Evolutionary conservation across 148 eudicot genomes (phyloP).

Genomic region (Rhododendron ovatum): DNA sequence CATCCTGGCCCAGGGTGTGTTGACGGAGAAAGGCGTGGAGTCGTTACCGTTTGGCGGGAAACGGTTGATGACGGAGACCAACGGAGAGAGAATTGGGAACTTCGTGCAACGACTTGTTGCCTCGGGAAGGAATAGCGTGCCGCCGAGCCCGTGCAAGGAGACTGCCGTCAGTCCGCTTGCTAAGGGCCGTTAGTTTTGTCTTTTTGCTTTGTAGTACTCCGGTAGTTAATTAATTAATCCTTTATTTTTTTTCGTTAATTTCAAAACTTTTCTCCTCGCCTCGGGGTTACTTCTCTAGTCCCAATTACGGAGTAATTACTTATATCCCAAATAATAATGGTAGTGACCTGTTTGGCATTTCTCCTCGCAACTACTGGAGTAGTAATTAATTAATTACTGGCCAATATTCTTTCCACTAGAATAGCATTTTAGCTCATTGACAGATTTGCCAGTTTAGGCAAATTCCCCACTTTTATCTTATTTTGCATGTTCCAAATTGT

Average conservation of each 20-base stretch:
- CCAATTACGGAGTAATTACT: neutral
- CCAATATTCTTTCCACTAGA: neutral
- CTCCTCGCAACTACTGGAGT: neutral
- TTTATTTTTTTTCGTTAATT: neutral
- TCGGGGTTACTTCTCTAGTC: neutral
- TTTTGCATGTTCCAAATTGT: too few species aligned
- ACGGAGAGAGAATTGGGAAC: constrained; percentile 61
- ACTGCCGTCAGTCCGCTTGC: constrained; percentile 59
- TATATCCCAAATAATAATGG: neutral
- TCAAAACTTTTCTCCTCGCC: neutral
- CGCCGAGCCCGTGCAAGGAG: constrained; percentile 85
- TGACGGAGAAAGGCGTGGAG: constrained; percentile 69
- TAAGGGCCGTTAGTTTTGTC: constrained; percentile 58
- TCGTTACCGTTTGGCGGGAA: constrained; percentile 90
- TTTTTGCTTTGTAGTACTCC: neutral
- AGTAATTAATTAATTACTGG: neutral
- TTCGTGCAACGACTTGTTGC: constrained; percentile 82
- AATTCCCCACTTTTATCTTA: neutral
- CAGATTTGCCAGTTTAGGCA: neutral
- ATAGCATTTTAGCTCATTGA: neutral
- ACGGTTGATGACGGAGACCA: constrained; percentile 69
- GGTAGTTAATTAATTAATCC: too few species aligned
- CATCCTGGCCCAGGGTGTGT: constrained; percentile 24
- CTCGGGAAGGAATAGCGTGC: constrained; percentile 51
- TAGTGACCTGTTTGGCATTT: neutral